Evolutionary conservation across 768 basidiomycete genomes (phyloP).

Genomic region (Tylopilus sp.): DNA sequence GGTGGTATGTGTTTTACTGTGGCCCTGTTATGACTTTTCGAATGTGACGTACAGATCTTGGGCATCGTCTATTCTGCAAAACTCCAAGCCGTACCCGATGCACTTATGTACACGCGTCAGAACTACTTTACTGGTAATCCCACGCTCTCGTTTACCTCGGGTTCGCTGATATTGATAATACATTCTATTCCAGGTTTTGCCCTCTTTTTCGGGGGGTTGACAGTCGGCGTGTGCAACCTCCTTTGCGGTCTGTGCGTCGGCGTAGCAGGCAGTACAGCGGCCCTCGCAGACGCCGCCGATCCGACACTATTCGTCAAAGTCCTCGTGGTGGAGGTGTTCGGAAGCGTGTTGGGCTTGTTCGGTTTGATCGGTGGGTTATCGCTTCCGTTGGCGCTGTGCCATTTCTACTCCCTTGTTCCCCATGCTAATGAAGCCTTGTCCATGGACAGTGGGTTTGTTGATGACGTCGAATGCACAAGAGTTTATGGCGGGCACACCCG

Average conservation of each 20-base stretch:
- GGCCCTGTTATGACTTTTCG: not conserved
- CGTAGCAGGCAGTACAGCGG: constrained; percentile 92
- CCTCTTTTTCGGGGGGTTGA: constrained; percentile 95
- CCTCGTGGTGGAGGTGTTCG: constrained; percentile 93
- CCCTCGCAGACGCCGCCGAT: constrained; percentile 92
- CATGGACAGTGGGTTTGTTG: constrained; percentile 65
- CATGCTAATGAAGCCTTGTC: not conserved
- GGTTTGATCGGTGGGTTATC: constrained; percentile 75
- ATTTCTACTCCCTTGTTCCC: too few relatives aligned
- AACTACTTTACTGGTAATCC: constrained; percentile 85
- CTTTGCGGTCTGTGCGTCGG: constrained; percentile 94
- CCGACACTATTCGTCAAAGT: constrained; percentile 95
- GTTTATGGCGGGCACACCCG: constrained; percentile 41
- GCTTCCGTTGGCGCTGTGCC: not conserved
- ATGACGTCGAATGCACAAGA: constrained; percentile 68
- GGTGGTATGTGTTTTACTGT: constrained; percentile 53
- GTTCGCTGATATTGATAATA: not conserved
- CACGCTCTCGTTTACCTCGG: not conserved
- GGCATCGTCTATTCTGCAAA: constrained; percentile 95
- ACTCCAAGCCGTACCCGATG: constrained; percentile 55
- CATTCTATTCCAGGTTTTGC: constrained; percentile 78
- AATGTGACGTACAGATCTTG: constrained; percentile 59
- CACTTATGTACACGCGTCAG: constrained; percentile 71
- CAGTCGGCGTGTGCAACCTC: constrained; percentile 91
- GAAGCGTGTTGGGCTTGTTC: constrained; percentile 87